Base-by-base conservation (phyloP, 331 rosid species). In the Dryas integrifolia region DNA sequence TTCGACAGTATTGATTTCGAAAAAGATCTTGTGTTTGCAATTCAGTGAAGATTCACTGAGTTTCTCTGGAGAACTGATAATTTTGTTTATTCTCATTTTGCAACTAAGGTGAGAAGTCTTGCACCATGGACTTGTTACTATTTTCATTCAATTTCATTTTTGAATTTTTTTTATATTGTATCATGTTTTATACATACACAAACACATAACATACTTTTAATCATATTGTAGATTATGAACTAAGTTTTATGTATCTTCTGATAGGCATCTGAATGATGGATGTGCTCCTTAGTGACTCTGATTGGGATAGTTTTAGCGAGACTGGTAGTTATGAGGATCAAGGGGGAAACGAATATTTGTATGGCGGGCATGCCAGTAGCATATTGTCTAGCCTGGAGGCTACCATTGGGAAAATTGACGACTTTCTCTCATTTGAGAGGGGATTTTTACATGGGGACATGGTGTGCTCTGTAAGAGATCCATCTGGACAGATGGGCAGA, bases 401-500 rank as follows among this genome's bases (percentile, higher is more conserved):
- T 81, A 90, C 92, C 91, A 95, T 95, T 69, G 96, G 86, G 47
- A 92, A 77, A 82, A 92, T 95, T 60, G 97, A 95, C 65, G 98
- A 92, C 51, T 95, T 92, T 69, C 98, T 95, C 80, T 81, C 91
- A 43, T 90, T 92, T 61, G 98, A 95, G 85, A 88, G 91, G 76
- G 82, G 87, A 70, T 95, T 92, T 81, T 55, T 70, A 39, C 86
- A 88, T 76, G 99, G 98, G 11, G 98, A 95, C 85, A 84, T 87
- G 72, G 96, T 95, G 39, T 80, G 85, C 80, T 75, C 82, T 14
- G 81, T 70, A 58, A 79, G 87, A 52, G 86, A 92, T 69, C 91
- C 98, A 70, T 80, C 90, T 59, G 98, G 98, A 61, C 98, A 90
- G 86, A 88, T 85, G 90, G 99, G 99, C 51, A 87, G 88, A 82